These are phyloP conservation scores for Amoebophrya sp. DNA, from an alignment of 169 alveolate genomes.

Conservation along the genomic window DNA sequence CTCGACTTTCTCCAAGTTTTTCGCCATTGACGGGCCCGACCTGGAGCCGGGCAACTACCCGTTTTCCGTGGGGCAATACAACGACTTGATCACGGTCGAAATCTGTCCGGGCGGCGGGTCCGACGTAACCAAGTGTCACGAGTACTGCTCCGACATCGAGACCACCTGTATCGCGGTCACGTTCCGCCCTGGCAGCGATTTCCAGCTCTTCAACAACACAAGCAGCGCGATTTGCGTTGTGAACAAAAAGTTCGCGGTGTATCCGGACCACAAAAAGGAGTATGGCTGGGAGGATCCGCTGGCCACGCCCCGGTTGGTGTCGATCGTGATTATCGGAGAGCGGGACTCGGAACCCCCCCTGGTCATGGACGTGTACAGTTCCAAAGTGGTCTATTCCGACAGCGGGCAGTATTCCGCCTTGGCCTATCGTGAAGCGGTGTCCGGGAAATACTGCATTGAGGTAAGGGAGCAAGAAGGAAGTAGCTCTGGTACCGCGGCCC, in stretches of 20 bases:
- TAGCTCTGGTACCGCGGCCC: not conserved
- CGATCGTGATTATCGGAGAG: not conserved
- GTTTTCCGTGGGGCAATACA: not conserved
- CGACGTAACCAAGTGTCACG: too few species aligned
- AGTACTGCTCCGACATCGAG: too few species aligned
- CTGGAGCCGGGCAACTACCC: not conserved
- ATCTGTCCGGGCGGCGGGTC: not conserved
- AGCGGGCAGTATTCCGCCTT: not conserved
- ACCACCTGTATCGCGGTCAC: not conserved
- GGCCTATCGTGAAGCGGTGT: not conserved
- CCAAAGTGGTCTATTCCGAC: not conserved
- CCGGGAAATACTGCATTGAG: not conserved
- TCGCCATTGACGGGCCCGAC: not conserved
- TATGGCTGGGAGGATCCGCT: not conserved
- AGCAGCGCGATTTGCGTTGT: not conserved
- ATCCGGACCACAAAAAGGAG: not conserved
- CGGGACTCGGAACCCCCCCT: not conserved
- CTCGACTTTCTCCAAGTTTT: not conserved
- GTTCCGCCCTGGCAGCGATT: not conserved
- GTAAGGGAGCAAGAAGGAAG: not conserved
- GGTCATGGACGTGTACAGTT: not conserved
- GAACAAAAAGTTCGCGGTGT: not conserved
- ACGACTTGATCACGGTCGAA: not conserved
- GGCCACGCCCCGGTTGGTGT: not conserved
- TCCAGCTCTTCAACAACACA: not conserved